Evolutionary conservation across 2,329 filamentous ascomycete genomes (phyloP).

Genomic region (Xylogone sp.): DNA sequence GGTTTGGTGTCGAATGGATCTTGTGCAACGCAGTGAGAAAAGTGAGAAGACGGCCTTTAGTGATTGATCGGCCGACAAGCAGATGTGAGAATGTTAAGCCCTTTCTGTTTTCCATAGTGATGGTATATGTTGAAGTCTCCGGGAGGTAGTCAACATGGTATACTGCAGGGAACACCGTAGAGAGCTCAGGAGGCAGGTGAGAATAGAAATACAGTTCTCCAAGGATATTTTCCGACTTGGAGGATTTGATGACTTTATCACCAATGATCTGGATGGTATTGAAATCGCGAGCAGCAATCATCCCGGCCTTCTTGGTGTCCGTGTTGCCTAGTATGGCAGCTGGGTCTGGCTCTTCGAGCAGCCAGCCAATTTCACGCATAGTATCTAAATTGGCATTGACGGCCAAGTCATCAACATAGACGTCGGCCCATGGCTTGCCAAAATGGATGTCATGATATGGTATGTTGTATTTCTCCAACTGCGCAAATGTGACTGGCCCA

Average conservation of each 20-base stretch:
- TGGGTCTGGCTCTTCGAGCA: slow-evolving; percentile 21
- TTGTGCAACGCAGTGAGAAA: slow-evolving; percentile 22
- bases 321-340: slow-evolving; percentile 12
- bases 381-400: slow-evolving; percentile 28
- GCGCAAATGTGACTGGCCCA: slow-evolving; percentile 22
- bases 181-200: slow-evolving; percentile 22
- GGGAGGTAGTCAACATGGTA: slow-evolving; percentile 24
- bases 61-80: slow-evolving; percentile 28
- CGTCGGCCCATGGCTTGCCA: slow-evolving; percentile 27
- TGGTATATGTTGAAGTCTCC: slow-evolving; percentile 23
- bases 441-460: slow-evolving; percentile 28
- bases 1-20: slow-evolving; percentile 18
- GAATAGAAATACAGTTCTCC: slow-evolving; percentile 31
- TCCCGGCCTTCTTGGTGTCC: slow-evolving; percentile 20
- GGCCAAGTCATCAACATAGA: slow-evolving; percentile 24
- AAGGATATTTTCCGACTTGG: slow-evolving; percentile 27
- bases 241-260: slow-evolving; percentile 28
- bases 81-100: slow-evolving; percentile 26
- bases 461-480: slow-evolving; percentile 24
- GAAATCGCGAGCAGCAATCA: slow-evolving; percentile 28
- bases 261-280: slow-evolving; percentile 28
- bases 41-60: slow-evolving; percentile 22
- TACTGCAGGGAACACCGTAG: slow-evolving; percentile 19
- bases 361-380: slow-evolving; percentile 26
- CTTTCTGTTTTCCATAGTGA: slow-evolving; percentile 27